Evolutionary conservation across 352 stramenopile species (phyloP).

Genomic region (Phytophthora hybrid): DNA sequence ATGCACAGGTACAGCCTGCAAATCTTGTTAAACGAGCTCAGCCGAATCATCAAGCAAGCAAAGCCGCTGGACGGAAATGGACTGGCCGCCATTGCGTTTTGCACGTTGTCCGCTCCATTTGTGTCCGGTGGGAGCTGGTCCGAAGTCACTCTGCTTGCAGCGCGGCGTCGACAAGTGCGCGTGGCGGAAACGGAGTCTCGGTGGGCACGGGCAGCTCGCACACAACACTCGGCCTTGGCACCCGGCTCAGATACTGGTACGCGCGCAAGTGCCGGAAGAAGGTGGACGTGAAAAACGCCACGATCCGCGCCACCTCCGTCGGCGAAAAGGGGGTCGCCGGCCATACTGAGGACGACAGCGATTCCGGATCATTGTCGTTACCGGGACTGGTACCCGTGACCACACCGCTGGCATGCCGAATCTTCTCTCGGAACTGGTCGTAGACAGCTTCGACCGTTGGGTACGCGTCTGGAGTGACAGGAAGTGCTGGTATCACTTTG

Average conservation of each 20-base stretch:
- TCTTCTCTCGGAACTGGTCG: slow-evolving; percentile 44
- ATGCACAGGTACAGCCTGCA: too few relatives aligned
- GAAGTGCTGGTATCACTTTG: not conserved
- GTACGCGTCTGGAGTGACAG: slow-evolving; percentile 15
- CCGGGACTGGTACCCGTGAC: not conserved
- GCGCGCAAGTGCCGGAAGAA: slow-evolving; percentile 74
- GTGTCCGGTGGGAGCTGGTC: slow-evolving; percentile 21
- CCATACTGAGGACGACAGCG: not conserved
- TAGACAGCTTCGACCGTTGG: slow-evolving; percentile 50
- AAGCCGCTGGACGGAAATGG: slow-evolving; percentile 9
- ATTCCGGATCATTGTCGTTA: slow-evolving; percentile 3
- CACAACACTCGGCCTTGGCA: slow-evolving; percentile 40
- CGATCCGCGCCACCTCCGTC: slow-evolving; percentile 60
- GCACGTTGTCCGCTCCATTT: slow-evolving; percentile 21
- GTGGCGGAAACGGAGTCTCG: slow-evolving; percentile 58
- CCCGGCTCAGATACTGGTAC: slow-evolving; percentile 61
- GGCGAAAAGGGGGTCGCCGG: slow-evolving; percentile 32
- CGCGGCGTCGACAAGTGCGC: slow-evolving; percentile 42
- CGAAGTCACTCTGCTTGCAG: slow-evolving; percentile 17
- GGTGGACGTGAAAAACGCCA: slow-evolving; percentile 74
- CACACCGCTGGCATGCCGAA: slow-evolving; percentile 31
- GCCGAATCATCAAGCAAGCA: slow-evolving; percentile 19
- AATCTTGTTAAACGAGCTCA: slow-evolving; percentile 29
- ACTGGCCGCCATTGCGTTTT: slow-evolving; percentile 38
- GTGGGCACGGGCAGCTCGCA: slow-evolving; percentile 42